Base-by-base conservation (phyloP, 176 grass and related monocot species). In the Aegilops longissima region DNA sequence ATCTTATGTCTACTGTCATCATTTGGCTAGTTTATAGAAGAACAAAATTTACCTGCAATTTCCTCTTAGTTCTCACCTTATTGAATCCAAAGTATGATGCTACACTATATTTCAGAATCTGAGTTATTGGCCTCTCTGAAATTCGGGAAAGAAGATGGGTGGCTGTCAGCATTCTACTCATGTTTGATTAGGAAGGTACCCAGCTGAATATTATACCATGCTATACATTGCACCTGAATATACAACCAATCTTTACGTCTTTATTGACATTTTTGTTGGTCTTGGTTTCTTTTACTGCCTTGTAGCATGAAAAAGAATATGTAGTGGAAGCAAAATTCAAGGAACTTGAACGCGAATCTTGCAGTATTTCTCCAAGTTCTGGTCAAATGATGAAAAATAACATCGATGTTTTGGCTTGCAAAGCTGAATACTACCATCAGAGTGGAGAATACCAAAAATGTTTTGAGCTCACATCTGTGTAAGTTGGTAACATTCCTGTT, bases 381-480 rank as follows among this genome's bases (percentile, higher is more conserved):
- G 82, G 87, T 52, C 90, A 91, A 88, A 83, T 84, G 81, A 36
- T 95, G 81, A 98, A 96, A 91, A 94, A 82, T 81, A 98, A 96
- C 76, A 90, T 91, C 20, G 97, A 98, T 45, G 63, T 96, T 65
- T 91, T 94, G 82, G 92, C 88, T 83, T 95, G 94, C 76, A 96
- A 95, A 93, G 97, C 97, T 59, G 97, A 96, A 84, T 96, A 94
- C 76, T 96, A 96, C 67, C 92, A 98, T 76, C 93, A 98, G 70
- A 86, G 81, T 85, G 93, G 92, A 81, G 97, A 96, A 80, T 96
- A 98, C 88, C 92, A 96, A 86, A 98, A 93, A 87, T 98, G 94
- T 88, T 98, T 91, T 85, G 83, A 87, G 77, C 93, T 98, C 38
- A 96, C 97, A 51, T 96, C 97, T 76, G 69, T 24, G 94, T 98